Conservation (phyloP, 2,329 filamentous ascomycete species). For the Aspergillus texensis region DNA sequence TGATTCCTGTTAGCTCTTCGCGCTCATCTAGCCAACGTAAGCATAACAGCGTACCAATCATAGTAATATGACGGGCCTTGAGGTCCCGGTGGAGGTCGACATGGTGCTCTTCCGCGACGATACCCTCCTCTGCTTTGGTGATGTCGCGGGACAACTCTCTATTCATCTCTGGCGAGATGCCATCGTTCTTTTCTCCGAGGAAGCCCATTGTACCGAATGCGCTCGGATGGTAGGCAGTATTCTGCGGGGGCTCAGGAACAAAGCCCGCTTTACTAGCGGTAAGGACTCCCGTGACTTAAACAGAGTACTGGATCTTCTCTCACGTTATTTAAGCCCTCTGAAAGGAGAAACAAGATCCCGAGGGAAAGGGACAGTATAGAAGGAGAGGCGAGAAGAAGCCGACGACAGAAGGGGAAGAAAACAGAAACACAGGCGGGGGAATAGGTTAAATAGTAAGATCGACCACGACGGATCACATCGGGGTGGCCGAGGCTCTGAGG, state of each 20-base stretch:
- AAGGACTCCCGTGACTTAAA: not conserved
- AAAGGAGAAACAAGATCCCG: not conserved
- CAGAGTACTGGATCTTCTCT: not conserved
- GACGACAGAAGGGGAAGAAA: not conserved
- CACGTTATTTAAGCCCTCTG: not conserved
- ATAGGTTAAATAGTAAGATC: conserved; percentile 7
- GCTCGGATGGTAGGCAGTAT: not conserved
- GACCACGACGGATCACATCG: not conserved
- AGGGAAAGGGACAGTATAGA: not conserved
- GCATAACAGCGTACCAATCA: conserved; percentile 38
- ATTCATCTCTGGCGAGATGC: conserved; percentile 22
- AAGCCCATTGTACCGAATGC: not conserved
- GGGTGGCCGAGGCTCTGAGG: not conserved
- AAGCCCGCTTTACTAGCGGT: not conserved
- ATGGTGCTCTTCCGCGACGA: conserved; percentile 29
- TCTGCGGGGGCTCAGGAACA: not conserved
- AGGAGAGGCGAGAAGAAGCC: not conserved
- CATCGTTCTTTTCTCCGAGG: conserved; percentile 25
- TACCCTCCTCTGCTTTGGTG: conserved; percentile 25
- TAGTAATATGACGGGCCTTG: conserved; percentile 45
- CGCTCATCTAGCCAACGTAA: not conserved
- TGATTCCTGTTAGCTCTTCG: conserved; percentile 21
- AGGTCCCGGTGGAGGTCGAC: conserved; percentile 45
- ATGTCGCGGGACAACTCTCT: conserved; percentile 23
- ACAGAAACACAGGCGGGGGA: not conserved